phyloP scores from a whole-genome alignment of 257 asterid genomes.

The Mitragyna speciosa region DNA sequence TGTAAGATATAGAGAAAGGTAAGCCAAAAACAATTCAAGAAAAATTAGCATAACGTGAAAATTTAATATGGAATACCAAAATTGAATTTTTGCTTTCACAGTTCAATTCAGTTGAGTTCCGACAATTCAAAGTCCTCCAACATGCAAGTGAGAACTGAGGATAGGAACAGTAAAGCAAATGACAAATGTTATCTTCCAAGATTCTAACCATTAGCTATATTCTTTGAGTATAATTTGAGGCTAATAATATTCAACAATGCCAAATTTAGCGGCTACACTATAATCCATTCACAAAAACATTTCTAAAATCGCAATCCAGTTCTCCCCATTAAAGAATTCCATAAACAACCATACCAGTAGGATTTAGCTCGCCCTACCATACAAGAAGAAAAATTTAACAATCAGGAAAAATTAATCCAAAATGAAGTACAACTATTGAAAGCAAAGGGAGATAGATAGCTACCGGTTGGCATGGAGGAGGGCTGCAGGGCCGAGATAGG shows the following conservation, averaged over 20 bases:
- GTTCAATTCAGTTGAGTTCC: not conserved
- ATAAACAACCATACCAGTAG: not conserved
- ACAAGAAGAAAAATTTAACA: not conserved
- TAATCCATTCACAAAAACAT: too few relatives aligned
- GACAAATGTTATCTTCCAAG: not conserved
- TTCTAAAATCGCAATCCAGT: not conserved
- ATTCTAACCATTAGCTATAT: not conserved
- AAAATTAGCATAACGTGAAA: not conserved
- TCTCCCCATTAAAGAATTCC: not conserved
- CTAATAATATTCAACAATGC: not conserved
- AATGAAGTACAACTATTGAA: not conserved
- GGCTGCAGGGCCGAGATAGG: constrained; percentile 95
- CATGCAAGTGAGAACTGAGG: not conserved
- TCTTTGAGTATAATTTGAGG: not conserved
- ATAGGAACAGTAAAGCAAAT: not conserved
- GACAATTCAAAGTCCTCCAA: not conserved
- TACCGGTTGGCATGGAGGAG: constrained; percentile 93
- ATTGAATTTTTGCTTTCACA: not conserved
- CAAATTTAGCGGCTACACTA: not conserved
- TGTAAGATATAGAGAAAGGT: not conserved
- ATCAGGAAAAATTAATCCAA: not conserved
- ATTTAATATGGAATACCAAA: too few relatives aligned
- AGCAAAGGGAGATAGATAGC: not conserved
- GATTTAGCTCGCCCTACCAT: not conserved
- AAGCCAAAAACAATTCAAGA: not conserved